These are phyloP conservation scores for Tricholoma sp. DNA, from an alignment of 768 basidiomycete species.

Conservation along the genomic window DNA sequence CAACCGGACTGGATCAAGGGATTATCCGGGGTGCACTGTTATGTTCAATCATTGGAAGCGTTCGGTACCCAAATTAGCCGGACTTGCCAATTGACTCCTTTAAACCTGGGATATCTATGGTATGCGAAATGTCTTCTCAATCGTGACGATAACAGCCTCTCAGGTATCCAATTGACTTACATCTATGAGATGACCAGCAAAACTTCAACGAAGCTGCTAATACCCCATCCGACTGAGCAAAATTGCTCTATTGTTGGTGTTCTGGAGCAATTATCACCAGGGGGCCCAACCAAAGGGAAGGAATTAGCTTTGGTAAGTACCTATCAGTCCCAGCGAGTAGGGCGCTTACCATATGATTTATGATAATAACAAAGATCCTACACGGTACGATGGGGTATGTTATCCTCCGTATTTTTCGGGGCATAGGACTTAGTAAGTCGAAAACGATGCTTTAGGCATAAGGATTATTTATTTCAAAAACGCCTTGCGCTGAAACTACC, in stretches of 20 bases:
- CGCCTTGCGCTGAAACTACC: constrained; percentile 60
- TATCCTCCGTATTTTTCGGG: constrained; percentile 21
- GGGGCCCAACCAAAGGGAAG: constrained; percentile 46
- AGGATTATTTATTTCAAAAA: constrained; percentile 80
- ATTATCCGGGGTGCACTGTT: too few species aligned
- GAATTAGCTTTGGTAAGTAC: constrained; percentile 60
- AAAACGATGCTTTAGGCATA: constrained; percentile 52
- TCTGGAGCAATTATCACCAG: constrained; percentile 54
- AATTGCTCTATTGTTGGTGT: constrained; percentile 48
- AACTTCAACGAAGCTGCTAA: constrained; percentile 44
- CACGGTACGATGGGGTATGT: constrained; percentile 77
- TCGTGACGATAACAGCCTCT: neutral
- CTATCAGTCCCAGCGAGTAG: constrained; percentile 1
- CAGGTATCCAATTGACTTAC: neutral
- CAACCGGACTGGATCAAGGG: too few species aligned
- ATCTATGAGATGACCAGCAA: constrained; percentile 23
- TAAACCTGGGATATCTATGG: too few species aligned
- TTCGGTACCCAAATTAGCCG: constrained; percentile 7
- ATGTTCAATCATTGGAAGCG: too few species aligned
- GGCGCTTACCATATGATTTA: constrained; percentile 11
- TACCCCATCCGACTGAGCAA: constrained; percentile 45
- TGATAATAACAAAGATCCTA: constrained; percentile 46
- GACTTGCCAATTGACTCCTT: neutral
- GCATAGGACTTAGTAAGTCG: constrained; percentile 12
- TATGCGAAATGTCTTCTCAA: too few species aligned